Base-by-base conservation (phyloP, 2,329 filamentous ascomycete species). In the Colletotrichum musicola region DNA sequence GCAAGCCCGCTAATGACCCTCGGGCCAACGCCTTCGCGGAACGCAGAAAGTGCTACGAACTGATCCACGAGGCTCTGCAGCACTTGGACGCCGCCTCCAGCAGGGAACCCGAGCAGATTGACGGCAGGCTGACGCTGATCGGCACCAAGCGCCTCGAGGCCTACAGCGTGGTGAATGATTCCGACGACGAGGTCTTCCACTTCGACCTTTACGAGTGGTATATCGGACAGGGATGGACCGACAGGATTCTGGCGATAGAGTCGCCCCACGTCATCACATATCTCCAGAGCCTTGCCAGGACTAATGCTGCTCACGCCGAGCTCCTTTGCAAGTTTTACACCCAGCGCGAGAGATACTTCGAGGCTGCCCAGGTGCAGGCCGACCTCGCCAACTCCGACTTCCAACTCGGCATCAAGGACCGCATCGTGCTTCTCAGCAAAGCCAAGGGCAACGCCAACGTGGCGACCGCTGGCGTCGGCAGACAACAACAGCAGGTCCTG, bases 121-220 rank as follows among this genome's bases (percentile, higher is more conserved):
- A 98, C 74, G 95, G 95, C 18, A 90, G 92, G 72, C 87, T 89
- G 58, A 95, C 94, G 0, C 80, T 93, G 13, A 88, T 93, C 20
- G 90, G 91, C 2, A 95, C 91, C 54, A 94, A 96, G 78, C 89
- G 93, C 72, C 88, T 89, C 57, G 95, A 99, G 81, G 95, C 96
- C 0, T 97, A 98, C 80, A 89, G 91, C 51, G 93, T 98, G 2
- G 94, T 99, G 74, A 93, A 97, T 76, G 88, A 88, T 67, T 97
- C 95, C 0, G 88, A 91, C 14, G 96, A 99, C 73, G 93, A 98
- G 75, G 93, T 98, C 4, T 99, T 99, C 83, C 92, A 98, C 78
- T 97, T 93, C 70, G 94, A 93, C 74, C 86, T 99, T n/a, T 99
- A 98, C 77, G 95, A 98, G 75, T 99, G 96, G 95, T 99, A 99